Evolutionary conservation across 768 basidiomycete species (phyloP).

Genomic region (Mycena latifolia): DNA sequence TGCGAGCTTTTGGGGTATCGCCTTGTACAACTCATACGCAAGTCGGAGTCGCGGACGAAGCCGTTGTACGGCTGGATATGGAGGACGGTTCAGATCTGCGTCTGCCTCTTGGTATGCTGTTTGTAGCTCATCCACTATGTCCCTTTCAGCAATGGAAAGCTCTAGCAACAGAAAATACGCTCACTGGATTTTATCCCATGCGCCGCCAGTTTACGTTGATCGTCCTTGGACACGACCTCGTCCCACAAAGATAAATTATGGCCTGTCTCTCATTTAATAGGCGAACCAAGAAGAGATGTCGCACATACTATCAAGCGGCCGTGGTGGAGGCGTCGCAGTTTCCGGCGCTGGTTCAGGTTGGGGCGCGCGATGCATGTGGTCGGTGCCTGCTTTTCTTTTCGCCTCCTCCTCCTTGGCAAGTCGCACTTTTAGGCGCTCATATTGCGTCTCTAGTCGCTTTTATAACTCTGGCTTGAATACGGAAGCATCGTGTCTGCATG

Average conservation of each 20-base stretch:
- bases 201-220: slow-evolving; percentile 41
- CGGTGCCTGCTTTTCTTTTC: slow-evolving; percentile 8
- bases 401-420: slow-evolving; percentile 26
- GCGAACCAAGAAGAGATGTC: not conserved
- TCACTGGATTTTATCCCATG: slow-evolving; percentile 46
- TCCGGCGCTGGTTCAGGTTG: slow-evolving; percentile 4
- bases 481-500: not conserved
- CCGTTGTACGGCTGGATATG: slow-evolving; percentile 40
- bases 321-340: not conserved
- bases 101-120: slow-evolving; percentile 42
- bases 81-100: slow-evolving; percentile 39
- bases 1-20: slow-evolving; percentile 44
- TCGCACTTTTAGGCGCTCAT: slow-evolving; percentile 17
- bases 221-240: slow-evolving; percentile 43
- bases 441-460: slow-evolving; percentile 12
- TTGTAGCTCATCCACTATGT: slow-evolving; percentile 45
- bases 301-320: slow-evolving; percentile 22
- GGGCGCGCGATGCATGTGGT: not conserved
- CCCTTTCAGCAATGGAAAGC: not conserved
- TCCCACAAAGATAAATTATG: slow-evolving; percentile 44
- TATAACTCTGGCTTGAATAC: not conserved
- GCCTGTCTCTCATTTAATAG: slow-evolving; percentile 13
- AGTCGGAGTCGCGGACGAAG: slow-evolving; percentile 42
- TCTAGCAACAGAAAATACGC: slow-evolving; percentile 11
- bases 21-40: slow-evolving; percentile 44